Base-by-base conservation (phyloP, 257 asterid species). In the Solanum medicagineum region DNA sequence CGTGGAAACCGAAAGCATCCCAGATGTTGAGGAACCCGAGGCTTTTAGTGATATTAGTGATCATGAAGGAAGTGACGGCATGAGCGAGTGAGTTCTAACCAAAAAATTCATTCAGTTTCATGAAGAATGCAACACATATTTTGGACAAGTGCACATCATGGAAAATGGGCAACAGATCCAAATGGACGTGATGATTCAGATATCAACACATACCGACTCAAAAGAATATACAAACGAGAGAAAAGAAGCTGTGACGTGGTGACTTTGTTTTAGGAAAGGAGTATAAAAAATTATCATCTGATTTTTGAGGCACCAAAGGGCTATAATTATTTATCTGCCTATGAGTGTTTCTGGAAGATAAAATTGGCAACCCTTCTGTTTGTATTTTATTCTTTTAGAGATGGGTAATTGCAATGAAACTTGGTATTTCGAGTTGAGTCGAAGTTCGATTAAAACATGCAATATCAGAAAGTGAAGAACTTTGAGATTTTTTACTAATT, bases 1-100 rank as follows among this genome's bases (percentile, higher is more conserved):
- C 49, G 92, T 95, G 98, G 99, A 94, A 68, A 91, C 91, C 3
- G 97, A 90, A 79, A 71, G 88, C 19, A 91, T 86, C 69, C 89
- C 91, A 74, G 95, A 89, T 80, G 91, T 80, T 29, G 85, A 85
- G 80, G 92, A 85, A 85, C 90, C 94, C 80, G 86, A 85, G 74
- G 87, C 51, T 47, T 87, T 88, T 44, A 87, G 91, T 29, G 95
- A 90, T 68, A 42, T 91, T 63, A 93, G 95, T 84, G 94, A 90
- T 81, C 87, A 73, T 8, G 94, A 90, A 84, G 86, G 81, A 83
- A 79, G 83, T 85, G 93, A 90, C 24, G 92, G 74, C 45, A 89
- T 91, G 86, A 88, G 90, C 40, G 93, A 92, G 84, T 92, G 82
- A 87, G 51, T 79, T 51, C 51, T 19, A 29, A 53, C 22, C 66